Base-by-base conservation (phyloP, 495 filamentous ascomycete genomes). In the Podospora fimiseda region DNA sequence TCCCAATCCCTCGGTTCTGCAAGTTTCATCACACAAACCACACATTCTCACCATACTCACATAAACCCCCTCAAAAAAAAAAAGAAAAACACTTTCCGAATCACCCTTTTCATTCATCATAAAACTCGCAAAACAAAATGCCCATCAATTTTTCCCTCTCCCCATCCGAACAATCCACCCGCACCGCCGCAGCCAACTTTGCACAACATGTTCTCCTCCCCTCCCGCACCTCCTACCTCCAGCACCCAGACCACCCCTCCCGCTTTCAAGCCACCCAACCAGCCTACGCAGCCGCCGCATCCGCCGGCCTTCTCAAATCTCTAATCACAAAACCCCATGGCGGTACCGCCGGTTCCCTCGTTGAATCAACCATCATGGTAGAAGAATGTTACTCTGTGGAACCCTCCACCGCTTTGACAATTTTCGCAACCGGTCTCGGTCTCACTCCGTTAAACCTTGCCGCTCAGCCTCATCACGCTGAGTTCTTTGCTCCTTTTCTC, bases 361-460 rank as follows among this genome's bases (percentile, higher is more conserved):
- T 76, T 15, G 75, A 80, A 33, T 70, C 73, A 0, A 68, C 71
- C 6, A 72, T 81, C 55, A 38, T 80, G 40, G 71, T 76, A 7
- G 79, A 82, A 52, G 77, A 80, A 49, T 70, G 74, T 57, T 80
- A 74, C 51, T 56, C 69, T 4, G 69, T 77, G 15, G 78, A 82
- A 52, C 70, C 73, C 0, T 66, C 67, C 15, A 62, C 71, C 0
- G 63, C 72, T 3, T 55, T 80, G 16, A 79, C 77, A 2, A 75
- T 82, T 19, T 72, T 80, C 48, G 75, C 70, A 0, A 80, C 74
- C 2, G 74, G 73, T 0, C 59, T 80, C 9, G 78, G 79, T 2
- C 51, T 81, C 9, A 74, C 67, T 1, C 76, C 79, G 3, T 46
- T 81, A 20, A 70, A 73, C 44, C 45, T 79, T 11, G 67, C 60